Evolutionary conservation across 257 asterid species (phyloP).

Genomic region (Solanum ossicruentum): DNA sequence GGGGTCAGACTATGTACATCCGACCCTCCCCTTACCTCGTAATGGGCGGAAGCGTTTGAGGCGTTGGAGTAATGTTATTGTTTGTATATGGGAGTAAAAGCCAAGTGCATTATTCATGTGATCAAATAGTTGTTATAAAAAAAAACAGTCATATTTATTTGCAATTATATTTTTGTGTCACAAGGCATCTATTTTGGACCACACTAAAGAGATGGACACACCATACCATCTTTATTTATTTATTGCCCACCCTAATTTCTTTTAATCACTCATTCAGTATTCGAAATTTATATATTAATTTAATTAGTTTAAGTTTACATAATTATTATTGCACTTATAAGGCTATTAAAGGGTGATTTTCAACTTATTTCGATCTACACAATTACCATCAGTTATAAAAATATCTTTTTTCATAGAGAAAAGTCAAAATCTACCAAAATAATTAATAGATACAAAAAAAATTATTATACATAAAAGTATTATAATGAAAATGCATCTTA

Average conservation of each 20-base stretch:
- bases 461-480: no score
- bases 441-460: neutral
- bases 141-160: neutral
- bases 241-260: neutral
- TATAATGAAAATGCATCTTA: no score
- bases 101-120: neutral
- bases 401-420: fast-evolving
- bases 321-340: neutral
- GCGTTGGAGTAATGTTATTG: no score
- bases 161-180: neutral
- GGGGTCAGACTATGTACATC: no score
- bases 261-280: neutral
- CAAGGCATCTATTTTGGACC: neutral
- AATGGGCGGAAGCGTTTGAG: no score
- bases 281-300: neutral
- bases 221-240: neutral
- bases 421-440: neutral
- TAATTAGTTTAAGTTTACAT: neutral
- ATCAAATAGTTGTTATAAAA: neutral
- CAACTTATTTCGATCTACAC: neutral
- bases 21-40: no score
- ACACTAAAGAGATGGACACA: neutral
- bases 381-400: fast-evolving
- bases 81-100: neutral
- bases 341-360: neutral